Percentiles rank a stretch among this genome's conserved stretches.
phyloP scores from a whole-genome alignment of 1,139 yeast genomes.

The Schwanniomyces etchellsii region DNA sequence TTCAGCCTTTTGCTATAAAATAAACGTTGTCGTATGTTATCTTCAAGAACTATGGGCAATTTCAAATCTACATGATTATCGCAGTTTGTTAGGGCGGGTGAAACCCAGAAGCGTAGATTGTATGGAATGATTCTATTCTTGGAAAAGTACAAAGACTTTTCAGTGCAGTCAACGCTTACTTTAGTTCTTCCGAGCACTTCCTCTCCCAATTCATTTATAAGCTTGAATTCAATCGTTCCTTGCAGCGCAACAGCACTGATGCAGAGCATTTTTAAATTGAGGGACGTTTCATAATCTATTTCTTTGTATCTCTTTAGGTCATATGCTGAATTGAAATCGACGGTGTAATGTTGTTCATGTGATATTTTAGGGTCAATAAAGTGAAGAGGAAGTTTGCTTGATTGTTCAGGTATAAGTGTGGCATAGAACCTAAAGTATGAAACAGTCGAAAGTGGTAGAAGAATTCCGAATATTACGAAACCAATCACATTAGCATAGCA shows the following conservation, averaged over 20 bases:
- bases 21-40: not conserved
- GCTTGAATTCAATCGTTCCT: not conserved
- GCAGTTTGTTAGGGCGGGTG: conserved; percentile 27
- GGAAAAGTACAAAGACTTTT: not conserved
- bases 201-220: not conserved
- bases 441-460: conserved; percentile 21
- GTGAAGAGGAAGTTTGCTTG: conserved; percentile 10
- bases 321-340: not conserved
- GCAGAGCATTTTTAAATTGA: not conserved
- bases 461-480: conserved; percentile 13
- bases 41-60: not conserved
- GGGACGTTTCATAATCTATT: not conserved
- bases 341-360: not conserved
- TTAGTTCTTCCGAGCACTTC: not conserved
- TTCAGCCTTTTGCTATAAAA: not conserved
- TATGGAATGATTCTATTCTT: conserved; percentile 33
- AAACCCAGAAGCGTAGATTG: conserved; percentile 30
- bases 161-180: not conserved
- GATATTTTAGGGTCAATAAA: no score
- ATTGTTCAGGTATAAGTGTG: conserved; percentile 17
- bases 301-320: not conserved
- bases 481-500: no score
- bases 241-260: not conserved
- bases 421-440: conserved; percentile 22
- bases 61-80: conserved; percentile 9